These are phyloP conservation scores for Pilaira anomala DNA, from an alignment of 192 early-diverging fungal species.

Conservation along the genomic window DNA sequence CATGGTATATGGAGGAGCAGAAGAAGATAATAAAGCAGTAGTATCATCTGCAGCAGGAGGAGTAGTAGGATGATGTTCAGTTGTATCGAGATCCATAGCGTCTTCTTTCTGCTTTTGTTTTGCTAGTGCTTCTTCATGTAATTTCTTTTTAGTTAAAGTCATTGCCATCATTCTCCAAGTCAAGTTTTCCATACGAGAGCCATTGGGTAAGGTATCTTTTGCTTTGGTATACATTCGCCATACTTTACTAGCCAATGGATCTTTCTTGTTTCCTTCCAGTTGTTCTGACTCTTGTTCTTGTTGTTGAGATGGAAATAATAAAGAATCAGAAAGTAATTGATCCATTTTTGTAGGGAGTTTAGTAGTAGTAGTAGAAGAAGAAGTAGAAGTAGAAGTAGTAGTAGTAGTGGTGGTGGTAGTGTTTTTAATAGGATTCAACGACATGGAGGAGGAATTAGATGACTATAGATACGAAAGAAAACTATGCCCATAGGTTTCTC, in stretches of 20 bases:
- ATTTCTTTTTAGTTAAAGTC: slow-evolving; percentile 44
- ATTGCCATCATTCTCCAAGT: slow-evolving; percentile 83
- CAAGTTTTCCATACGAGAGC: slow-evolving; percentile 75
- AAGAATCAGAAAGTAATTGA: slow-evolving; percentile 12
- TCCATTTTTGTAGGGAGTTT: slow-evolving; percentile 1
- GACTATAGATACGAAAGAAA: slow-evolving; percentile 12
- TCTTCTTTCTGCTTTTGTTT: not conserved
- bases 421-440: slow-evolving; percentile 2
- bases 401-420: too few species aligned
- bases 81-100: slow-evolving; percentile 2
- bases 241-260: slow-evolving; percentile 53
- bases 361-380: too few species aligned
- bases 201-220: slow-evolving; percentile 73
- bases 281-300: not conserved
- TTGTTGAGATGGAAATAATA: not conserved
- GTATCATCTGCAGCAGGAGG: slow-evolving; percentile 35
- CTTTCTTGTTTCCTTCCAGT: slow-evolving; percentile 21
- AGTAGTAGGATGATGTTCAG: not conserved
- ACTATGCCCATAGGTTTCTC: slow-evolving; percentile 12
- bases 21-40: slow-evolving; percentile 27
- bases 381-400: too few species aligned
- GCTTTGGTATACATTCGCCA: slow-evolving; percentile 82
- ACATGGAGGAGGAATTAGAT: slow-evolving; percentile 10
- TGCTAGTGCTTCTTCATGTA: not conserved
- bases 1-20: slow-evolving; percentile 33